Evolutionary conservation across 345 rosid species (phyloP).

Genomic region (Stellera chamaejasme): DNA sequence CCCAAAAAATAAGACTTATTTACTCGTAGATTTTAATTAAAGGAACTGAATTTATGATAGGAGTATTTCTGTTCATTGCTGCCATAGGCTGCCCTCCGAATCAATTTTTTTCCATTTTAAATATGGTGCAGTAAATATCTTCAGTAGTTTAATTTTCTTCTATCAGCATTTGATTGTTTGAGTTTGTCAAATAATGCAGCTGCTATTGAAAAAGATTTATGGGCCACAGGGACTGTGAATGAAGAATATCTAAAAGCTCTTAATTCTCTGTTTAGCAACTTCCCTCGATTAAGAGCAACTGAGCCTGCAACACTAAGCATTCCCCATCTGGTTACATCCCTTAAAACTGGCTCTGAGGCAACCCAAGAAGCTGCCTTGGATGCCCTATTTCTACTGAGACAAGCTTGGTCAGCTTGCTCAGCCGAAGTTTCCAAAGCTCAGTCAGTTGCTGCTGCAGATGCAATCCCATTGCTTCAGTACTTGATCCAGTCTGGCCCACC

Average conservation of each 20-base stretch:
- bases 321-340: slow-evolving; percentile 91
- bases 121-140: no score
- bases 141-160: no score
- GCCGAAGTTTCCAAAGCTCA: slow-evolving; percentile 96
- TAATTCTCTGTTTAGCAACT: slow-evolving; percentile 83
- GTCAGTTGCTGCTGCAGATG: slow-evolving; percentile 96
- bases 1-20: no score
- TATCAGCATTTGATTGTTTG: no score
- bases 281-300: slow-evolving; percentile 95
- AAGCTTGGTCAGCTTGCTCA: slow-evolving; percentile 99
- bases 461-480: slow-evolving; percentile 91
- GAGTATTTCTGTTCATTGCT: no score
- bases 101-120: no score
- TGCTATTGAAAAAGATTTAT: slow-evolving; percentile 95
- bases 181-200: slow-evolving; percentile 40
- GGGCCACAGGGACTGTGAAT: slow-evolving; percentile 95
- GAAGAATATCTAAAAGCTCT: slow-evolving; percentile 95
- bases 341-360: slow-evolving; percentile 94
- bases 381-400: slow-evolving; percentile 89
- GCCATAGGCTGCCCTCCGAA: no score
- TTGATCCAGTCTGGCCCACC: slow-evolving; percentile 99
- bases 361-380: slow-evolving; percentile 99
- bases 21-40: no score
- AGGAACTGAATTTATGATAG: no score
- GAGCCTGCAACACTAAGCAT: slow-evolving; percentile 98